These are phyloP conservation scores for Xylaria sp. DNA, from an alignment of 2,329 filamentous ascomycete species.

Conservation along the genomic window DNA sequence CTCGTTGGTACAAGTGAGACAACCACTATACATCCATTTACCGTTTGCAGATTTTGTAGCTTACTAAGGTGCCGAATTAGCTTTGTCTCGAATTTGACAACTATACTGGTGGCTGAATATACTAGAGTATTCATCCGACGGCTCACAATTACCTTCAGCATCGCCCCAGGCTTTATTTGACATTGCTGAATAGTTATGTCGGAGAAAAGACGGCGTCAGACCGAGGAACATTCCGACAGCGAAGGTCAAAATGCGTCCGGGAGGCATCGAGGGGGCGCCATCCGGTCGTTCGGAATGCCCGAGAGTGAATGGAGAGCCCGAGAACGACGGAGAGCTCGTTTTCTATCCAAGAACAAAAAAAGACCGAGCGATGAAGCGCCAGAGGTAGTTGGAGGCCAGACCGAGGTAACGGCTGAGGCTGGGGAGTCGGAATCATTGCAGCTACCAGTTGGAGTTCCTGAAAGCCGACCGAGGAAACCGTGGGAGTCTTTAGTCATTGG, in stretches of 20 bases:
- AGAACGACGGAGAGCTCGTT: slow-evolving; percentile 36
- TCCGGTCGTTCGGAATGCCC: slow-evolving; percentile 39
- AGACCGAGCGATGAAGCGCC: slow-evolving; percentile 16
- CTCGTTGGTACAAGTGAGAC: slow-evolving; percentile 39
- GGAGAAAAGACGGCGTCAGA: slow-evolving; percentile 5
- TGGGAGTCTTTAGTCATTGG: slow-evolving; percentile 51
- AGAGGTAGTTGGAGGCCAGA: slow-evolving; percentile 5
- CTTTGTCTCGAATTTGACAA: slow-evolving; percentile 35
- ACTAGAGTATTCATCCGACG: background rate
- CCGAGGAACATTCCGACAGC: background rate
- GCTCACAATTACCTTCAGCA: background rate
- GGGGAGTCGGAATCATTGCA: background rate
- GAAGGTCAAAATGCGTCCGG: slow-evolving; percentile 3
- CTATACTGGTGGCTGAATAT: background rate
- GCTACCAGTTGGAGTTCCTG: background rate
- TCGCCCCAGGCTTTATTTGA: background rate
- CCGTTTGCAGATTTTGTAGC: slow-evolving; percentile 45
- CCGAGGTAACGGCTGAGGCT: slow-evolving; percentile 8
- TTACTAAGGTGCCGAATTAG: slow-evolving; percentile 19
- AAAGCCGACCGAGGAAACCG: slow-evolving; percentile 37
- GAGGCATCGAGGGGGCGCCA: slow-evolving; percentile 16
- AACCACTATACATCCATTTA: slow-evolving; percentile 19
- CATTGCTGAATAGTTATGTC: slow-evolving; percentile 20
- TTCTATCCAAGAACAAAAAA: slow-evolving; percentile 21
- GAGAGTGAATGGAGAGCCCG: slow-evolving; percentile 40